Conservation (phyloP, 352 stramenopile species). For the Globisporangium splendens region DNA sequence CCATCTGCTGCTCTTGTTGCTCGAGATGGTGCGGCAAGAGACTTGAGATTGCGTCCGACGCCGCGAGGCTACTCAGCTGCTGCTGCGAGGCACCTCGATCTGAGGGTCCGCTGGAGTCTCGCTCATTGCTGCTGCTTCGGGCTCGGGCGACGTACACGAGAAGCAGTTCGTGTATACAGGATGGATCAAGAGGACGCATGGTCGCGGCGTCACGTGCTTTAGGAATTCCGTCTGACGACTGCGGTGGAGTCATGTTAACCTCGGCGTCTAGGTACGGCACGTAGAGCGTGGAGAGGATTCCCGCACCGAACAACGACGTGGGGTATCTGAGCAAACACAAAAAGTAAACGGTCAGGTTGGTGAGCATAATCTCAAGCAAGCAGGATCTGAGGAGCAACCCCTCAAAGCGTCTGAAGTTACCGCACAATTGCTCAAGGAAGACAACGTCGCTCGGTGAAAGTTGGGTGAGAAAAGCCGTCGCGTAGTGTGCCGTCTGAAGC, state of each 20-base stretch:
- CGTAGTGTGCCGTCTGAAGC: conserved; percentile 35
- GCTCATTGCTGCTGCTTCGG: background rate
- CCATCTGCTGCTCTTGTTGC: background rate
- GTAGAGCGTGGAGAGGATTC: conserved; percentile 29
- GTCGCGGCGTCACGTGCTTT: background rate
- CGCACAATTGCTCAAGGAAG: conserved; percentile 31
- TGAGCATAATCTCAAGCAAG: no score
- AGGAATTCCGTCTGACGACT: conserved; percentile 2
- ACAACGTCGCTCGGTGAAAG: conserved; percentile 18
- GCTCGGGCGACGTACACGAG: conserved; percentile 29
- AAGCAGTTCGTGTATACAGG: conserved; percentile 32
- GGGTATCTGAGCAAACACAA: conserved; percentile 27
- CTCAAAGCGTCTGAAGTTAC: background rate
- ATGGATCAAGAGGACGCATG: conserved; percentile 23
- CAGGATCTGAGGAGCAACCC: no score
- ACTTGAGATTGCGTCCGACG: conserved; percentile 26
- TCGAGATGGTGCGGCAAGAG: conserved; percentile 13
- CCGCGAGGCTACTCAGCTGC: conserved; percentile 24
- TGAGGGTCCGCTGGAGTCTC: background rate
- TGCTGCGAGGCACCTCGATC: background rate
- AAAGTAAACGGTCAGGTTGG: background rate
- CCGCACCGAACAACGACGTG: conserved; percentile 21
- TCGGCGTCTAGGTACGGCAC: conserved; percentile 13
- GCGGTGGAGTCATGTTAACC: background rate
- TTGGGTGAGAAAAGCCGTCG: conserved; percentile 17